A percentile compares a stretch with the other conserved stretches of the same genome.
Evolutionary conservation across 2,329 filamentous ascomycete genomes (phyloP).

Genomic region (Apiospora malaysiana): DNA sequence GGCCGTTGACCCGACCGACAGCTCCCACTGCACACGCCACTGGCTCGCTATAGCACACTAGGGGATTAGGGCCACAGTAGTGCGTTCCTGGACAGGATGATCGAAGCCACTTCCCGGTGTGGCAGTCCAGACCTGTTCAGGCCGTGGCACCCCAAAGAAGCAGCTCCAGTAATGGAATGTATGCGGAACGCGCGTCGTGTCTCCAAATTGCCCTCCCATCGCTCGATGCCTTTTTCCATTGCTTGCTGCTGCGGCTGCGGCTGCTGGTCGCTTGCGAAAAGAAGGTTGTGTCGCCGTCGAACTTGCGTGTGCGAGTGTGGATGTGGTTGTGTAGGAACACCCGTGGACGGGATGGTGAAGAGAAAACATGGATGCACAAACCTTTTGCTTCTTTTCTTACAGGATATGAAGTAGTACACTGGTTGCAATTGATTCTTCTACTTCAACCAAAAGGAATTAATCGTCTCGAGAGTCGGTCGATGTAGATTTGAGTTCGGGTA

Average conservation of each 20-base stretch:
- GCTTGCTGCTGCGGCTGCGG: not conserved
- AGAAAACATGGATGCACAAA: conserved; percentile 1
- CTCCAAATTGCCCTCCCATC: not conserved
- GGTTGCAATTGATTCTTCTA: not conserved
- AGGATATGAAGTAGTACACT: not conserved
- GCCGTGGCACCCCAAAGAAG: not conserved
- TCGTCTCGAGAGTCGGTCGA: conserved; percentile 15
- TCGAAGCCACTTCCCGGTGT: not conserved
- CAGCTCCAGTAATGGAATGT: not conserved
- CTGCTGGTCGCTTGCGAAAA: not conserved
- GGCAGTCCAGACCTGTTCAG: not conserved
- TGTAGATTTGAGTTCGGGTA: not conserved
- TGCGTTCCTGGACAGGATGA: conserved; percentile 8
- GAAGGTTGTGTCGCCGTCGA: not conserved
- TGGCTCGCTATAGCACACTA: conserved; percentile 17
- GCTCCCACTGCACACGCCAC: conserved; percentile 1
- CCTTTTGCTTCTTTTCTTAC: conserved; percentile 14
- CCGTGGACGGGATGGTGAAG: not conserved
- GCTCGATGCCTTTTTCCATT: not conserved
- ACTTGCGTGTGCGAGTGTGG: not conserved
- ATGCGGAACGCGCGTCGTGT: conserved; percentile 11
- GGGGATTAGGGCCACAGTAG: conserved; percentile 15
- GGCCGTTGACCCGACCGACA: conserved; percentile 6
- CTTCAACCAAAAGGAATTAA: conserved; percentile 12
- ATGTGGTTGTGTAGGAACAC: not conserved